Evolutionary conservation across 257 asterid genomes (phyloP), one percentile per base, ranked within the genome.

Genomic region (Verbena officinalis): DNA sequence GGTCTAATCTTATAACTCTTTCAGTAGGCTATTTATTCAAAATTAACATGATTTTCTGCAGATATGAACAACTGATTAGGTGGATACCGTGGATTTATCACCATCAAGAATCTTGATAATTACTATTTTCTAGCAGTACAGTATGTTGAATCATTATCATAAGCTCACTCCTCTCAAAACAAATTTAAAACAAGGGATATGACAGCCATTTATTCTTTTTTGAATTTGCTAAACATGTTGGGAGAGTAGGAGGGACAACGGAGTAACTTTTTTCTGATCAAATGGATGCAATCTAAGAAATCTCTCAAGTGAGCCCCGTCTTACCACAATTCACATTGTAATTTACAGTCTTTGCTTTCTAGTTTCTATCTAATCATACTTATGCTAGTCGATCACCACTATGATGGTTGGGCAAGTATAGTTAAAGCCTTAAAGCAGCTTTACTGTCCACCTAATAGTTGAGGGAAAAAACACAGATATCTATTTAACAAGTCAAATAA

Each of bases 391-490:
- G 23, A 3, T 17, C 53, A 15, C 14, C 24, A 46, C 5, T 19
- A 17, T 17, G 13, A 46, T 46, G 23, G 19, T 16, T 17, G 16
- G 19, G 55, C 15, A 9, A 9, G n/a, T 31, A 11, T 23, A 24
- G 10, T 23, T 53, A 11, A 24, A 16, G 55, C 31, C 7, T 53
- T 15, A 30, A 63, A 62, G 12, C 38, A 36, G 40, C 61, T 38
- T 46, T 46, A 34, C 38, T 33, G 16, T 71, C 62, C 62, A n/a
- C 51, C 67, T 36, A 46, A 38, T 64, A 13, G 54, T 55, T 0
- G 45, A 55, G n/a, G n/a, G n/a, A n/a, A 11, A 1, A 46, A 63
- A 34, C 21, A 0, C 2, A 6, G 43, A 14, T 36, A 38, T 16
- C 15, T 33, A 30, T 33, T 46, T 46, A 49, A 17, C n/a, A 53